Evolutionary conservation across 441 rosid species (phyloP).

Genomic region (Francoa sonchifolia): DNA sequence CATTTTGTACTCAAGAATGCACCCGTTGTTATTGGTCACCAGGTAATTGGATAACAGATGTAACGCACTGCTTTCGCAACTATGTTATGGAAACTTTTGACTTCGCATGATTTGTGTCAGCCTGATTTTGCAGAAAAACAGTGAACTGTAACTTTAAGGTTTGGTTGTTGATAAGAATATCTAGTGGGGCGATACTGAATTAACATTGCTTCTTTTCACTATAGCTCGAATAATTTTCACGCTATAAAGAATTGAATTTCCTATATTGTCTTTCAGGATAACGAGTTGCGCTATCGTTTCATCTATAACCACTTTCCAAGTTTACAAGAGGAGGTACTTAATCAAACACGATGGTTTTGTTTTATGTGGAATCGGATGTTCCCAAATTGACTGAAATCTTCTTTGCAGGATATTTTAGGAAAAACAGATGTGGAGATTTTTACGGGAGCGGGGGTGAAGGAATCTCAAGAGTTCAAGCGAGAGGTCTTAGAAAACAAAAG

Average conservation of each 20-base stretch:
- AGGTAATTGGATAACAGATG: conserved; percentile 28
- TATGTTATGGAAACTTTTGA: neutral
- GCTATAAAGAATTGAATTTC: conserved; percentile 3
- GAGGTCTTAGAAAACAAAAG: conserved; percentile 80
- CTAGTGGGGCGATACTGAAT: no score
- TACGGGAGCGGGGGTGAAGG: conserved; percentile 80
- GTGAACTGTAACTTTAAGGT: no score
- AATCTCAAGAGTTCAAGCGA: conserved; percentile 81
- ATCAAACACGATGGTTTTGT: conserved; percentile 13
- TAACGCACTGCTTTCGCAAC: neutral
- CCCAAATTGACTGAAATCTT: neutral
- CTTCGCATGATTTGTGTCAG: neutral
- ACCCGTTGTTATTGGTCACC: conserved; percentile 91
- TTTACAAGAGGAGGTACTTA: conserved; percentile 63
- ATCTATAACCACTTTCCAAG: conserved; percentile 87
- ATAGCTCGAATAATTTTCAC: neutral
- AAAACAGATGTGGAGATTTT: conserved; percentile 89
- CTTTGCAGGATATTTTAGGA: conserved; percentile 74
- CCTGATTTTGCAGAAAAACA: no score
- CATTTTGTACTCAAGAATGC: conserved; percentile 93
- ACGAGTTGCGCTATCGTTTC: conserved; percentile 76
- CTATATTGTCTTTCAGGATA: conserved; percentile 46
- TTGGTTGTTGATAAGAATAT: no score
- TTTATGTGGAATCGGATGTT: conserved; percentile 8
- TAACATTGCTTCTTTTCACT: neutral